Conservation (phyloP, 192 early-diverging fungal genomes). For the Diversispora eburnea region DNA sequence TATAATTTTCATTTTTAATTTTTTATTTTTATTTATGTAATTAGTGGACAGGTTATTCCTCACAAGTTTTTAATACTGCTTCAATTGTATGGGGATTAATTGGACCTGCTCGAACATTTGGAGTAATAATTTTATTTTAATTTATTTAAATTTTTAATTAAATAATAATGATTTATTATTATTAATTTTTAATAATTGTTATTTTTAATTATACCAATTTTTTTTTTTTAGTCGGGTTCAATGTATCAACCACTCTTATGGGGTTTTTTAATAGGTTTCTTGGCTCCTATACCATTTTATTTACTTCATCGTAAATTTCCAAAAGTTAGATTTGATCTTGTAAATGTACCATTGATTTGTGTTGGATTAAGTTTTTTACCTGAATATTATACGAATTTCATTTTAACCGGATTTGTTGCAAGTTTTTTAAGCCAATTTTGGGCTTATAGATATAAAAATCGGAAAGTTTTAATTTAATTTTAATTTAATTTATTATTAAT, state of each 20-base stretch:
- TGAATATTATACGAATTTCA: slow-evolving; percentile 8
- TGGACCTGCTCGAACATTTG: slow-evolving; percentile 53
- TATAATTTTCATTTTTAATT: neutral
- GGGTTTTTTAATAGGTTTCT: slow-evolving; percentile 41
- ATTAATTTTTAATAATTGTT: too few species aligned
- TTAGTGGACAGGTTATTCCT: neutral
- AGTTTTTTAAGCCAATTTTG: slow-evolving; percentile 13
- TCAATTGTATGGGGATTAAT: slow-evolving; percentile 62
- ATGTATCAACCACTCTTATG: slow-evolving; percentile 40
- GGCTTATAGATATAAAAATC: slow-evolving; percentile 2
- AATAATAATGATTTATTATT: too few species aligned
- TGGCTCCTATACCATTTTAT: slow-evolving; percentile 36
- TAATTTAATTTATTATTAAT: neutral
- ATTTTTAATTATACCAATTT: neutral
- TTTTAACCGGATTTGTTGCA: neutral
- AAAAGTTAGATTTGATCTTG: slow-evolving; percentile 36
- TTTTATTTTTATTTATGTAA: neutral
- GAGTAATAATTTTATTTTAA: slow-evolving; percentile 10
- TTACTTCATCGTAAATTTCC: slow-evolving; percentile 42
- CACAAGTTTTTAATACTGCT: slow-evolving; percentile 41
- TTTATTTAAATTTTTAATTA: too few species aligned
- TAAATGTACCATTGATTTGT: slow-evolving; percentile 21
- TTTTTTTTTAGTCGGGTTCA: slow-evolving; percentile 9
- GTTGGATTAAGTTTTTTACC: neutral
- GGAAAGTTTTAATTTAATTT: neutral